Conservation (phyloP, 2,329 filamentous ascomycete species). For the Cercospora nicotianae region DNA sequence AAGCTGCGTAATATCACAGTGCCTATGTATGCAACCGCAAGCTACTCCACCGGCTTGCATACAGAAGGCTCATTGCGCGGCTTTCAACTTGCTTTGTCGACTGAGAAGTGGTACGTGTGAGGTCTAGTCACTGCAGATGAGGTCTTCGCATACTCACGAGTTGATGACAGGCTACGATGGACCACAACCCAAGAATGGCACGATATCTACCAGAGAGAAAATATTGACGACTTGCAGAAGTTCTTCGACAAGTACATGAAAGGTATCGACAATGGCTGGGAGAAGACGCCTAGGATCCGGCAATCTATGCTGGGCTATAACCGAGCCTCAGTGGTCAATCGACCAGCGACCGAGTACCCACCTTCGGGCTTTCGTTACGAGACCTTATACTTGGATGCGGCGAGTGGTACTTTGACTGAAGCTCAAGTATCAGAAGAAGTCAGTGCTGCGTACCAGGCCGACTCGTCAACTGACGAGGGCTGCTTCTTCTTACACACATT, state of each 20-base stretch:
- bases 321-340: conserved; percentile 5
- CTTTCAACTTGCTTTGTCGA: conserved; percentile 40
- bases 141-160: not conserved
- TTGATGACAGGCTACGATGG: conserved; percentile 35
- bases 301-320: conserved; percentile 30
- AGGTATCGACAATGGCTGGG: conserved; percentile 48
- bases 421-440: not conserved
- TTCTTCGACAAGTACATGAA: conserved; percentile 53
- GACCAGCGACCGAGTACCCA: not conserved
- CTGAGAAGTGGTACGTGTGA: conserved; percentile 43
- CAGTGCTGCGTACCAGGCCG: conserved; percentile 1
- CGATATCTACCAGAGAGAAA: conserved; percentile 41
- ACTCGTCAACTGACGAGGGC: conserved; percentile 1
- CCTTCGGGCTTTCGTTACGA: not conserved
- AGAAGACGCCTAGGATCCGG: conserved; percentile 50
- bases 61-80: conserved; percentile 33
- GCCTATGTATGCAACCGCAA: conserved; percentile 25
- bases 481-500: conserved; percentile 45
- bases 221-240: conserved; percentile 40
- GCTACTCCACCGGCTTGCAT: conserved; percentile 21
- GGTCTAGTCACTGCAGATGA: rapidly evolving
- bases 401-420: not conserved
- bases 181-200: conserved; percentile 49
- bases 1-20: conserved; percentile 29
- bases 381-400: not conserved